phyloP scores from a whole-genome alignment of 148 eudicot species.

The Amaranthus hypochondriacus region DNA sequence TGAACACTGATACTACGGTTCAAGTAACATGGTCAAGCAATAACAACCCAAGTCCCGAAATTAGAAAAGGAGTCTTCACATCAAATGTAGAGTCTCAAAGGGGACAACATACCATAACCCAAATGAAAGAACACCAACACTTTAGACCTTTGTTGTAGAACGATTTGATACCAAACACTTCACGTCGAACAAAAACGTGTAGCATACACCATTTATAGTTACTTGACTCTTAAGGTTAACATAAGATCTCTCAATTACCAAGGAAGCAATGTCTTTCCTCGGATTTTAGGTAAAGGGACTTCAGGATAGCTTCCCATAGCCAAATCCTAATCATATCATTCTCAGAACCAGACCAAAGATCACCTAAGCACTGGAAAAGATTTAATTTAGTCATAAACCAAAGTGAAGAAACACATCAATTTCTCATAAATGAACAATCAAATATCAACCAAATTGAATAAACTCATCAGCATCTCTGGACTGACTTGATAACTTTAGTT shows the following conservation, averaged over 20 bases:
- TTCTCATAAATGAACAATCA: no score
- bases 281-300: slow-evolving; percentile 51
- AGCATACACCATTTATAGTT: slow-evolving; percentile 54
- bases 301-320: slow-evolving; percentile 90
- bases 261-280: slow-evolving; percentile 84
- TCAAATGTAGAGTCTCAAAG: slow-evolving; percentile 7
- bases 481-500: no score
- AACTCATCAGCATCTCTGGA: no score
- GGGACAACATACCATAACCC: slow-evolving; percentile 69
- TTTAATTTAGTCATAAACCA: no score
- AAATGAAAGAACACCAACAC: slow-evolving; percentile 68
- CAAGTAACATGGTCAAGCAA: background rate
- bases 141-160: slow-evolving; percentile 78
- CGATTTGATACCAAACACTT: slow-evolving; percentile 69
- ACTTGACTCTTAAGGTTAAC: slow-evolving; percentile 83
- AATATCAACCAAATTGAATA: no score
- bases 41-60: background rate
- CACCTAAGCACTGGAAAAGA: slow-evolving; percentile 49
- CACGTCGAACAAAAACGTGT: slow-evolving; percentile 68
- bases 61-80: background rate
- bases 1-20: background rate
- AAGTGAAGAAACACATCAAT: no score
- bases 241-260: slow-evolving; percentile 71
- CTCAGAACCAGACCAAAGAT: slow-evolving; percentile 92
- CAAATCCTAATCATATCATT: slow-evolving; percentile 74